Percentiles rank a stretch among this genome's conserved stretches.
Evolutionary conservation across 345 rosid species (phyloP).

Genomic region (Hirschfeldia incana): DNA sequence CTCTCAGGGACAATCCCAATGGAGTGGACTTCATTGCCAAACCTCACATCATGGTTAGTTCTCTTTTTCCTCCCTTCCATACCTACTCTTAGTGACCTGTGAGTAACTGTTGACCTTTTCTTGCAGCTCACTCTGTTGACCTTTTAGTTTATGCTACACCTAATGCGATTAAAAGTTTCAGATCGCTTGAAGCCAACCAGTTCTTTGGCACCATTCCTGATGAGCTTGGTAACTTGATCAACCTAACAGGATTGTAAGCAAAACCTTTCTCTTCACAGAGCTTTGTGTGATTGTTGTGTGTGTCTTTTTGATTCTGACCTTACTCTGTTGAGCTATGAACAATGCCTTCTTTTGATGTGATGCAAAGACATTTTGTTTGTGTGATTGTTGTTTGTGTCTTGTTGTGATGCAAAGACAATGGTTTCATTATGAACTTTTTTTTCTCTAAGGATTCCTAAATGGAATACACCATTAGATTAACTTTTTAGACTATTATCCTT

Average conservation of each 20-base stretch:
- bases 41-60: slow-evolving; percentile 50
- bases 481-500: too few species aligned
- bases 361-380: too few species aligned
- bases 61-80: not conserved
- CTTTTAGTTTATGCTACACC: not conserved
- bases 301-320: too few species aligned
- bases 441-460: too few species aligned
- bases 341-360: too few species aligned
- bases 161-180: slow-evolving; percentile 28
- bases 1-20: slow-evolving; percentile 52
- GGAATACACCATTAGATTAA: too few species aligned
- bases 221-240: slow-evolving; percentile 51
- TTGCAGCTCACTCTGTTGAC: slow-evolving; percentile 41
- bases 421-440: too few species aligned
- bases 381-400: too few species aligned
- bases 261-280: too few species aligned
- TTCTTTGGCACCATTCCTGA: slow-evolving; percentile 54
- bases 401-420: too few species aligned
- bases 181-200: slow-evolving; percentile 57
- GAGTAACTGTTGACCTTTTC: not conserved
- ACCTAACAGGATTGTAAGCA: slow-evolving; percentile 49
- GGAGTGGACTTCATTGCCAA: slow-evolving; percentile 52
- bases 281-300: too few species aligned
- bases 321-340: too few species aligned
- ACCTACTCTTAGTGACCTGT: not conserved